Evolutionary conservation across 495 filamentous ascomycete species (phyloP).

Genomic region (Elaphomyces granulatus): DNA sequence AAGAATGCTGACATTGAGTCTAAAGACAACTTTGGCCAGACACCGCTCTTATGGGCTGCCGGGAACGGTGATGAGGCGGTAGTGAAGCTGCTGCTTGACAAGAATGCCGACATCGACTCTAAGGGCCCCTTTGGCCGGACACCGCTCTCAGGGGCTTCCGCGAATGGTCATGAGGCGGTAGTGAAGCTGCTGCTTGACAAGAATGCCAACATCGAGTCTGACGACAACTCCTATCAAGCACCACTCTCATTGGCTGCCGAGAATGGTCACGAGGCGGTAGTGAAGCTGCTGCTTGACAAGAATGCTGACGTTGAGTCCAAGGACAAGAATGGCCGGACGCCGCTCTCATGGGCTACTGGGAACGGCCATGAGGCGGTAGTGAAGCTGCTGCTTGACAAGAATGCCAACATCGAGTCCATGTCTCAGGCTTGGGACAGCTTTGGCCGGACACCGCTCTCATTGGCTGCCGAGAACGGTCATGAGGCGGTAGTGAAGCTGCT

Average conservation of each 20-base stretch:
- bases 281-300: slow-evolving; percentile 10
- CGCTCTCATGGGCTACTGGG: no score
- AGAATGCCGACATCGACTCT: slow-evolving; percentile 6
- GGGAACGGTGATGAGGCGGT: slow-evolving; percentile 8
- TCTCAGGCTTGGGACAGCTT: no score
- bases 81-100: slow-evolving; percentile 11
- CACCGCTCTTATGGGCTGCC: slow-evolving; percentile 15
- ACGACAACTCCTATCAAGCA: slow-evolving; percentile 1
- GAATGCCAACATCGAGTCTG: slow-evolving; percentile 10
- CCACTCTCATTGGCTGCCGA: slow-evolving; percentile 14
- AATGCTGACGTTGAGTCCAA: slow-evolving; percentile 2
- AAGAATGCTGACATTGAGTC: slow-evolving; percentile 7
- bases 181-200: slow-evolving; percentile 13
- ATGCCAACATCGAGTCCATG: no score
- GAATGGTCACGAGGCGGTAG: slow-evolving; percentile 8
- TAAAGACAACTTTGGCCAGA: slow-evolving; percentile 8
- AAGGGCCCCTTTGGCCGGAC: slow-evolving; percentile 2
- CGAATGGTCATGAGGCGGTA: slow-evolving; percentile 7
- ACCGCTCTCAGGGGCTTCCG: slow-evolving; percentile 7
- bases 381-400: no score
- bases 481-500: no score
- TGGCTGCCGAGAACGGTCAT: no score
- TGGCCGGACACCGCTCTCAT: no score
- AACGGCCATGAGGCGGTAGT: no score
- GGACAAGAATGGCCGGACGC: slow-evolving; percentile 6